A percentile compares a stretch with the other conserved stretches of the same genome.
Conservation (phyloP, 2,329 filamentous ascomycete genomes). For the Colletotrichum sp. region DNA sequence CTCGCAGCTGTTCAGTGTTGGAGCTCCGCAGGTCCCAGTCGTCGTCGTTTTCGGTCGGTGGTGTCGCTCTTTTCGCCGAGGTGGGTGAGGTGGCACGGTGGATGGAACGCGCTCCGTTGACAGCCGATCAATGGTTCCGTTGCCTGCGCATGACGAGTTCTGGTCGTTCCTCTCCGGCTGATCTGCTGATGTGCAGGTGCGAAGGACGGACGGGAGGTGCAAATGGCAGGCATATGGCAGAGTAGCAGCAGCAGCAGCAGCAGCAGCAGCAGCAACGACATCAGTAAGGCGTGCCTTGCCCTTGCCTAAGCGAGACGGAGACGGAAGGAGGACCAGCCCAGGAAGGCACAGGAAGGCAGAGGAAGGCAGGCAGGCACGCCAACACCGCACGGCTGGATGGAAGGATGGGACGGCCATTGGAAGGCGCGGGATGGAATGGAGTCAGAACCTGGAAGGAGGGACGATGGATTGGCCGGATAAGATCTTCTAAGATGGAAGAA, state of each 20-base stretch:
- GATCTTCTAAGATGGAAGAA: background rate
- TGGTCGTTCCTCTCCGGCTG: background rate
- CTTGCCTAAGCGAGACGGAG: background rate
- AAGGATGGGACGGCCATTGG: background rate
- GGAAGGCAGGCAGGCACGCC: background rate
- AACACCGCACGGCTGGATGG: background rate
- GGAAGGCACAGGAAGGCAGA: background rate
- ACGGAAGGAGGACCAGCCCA: background rate
- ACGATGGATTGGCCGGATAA: conserved; percentile 9
- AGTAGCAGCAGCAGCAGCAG: background rate
- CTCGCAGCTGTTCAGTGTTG: background rate
- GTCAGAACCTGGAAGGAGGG: background rate
- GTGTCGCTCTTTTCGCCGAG: background rate
- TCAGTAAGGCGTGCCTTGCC: background rate
- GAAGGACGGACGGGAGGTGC: background rate
- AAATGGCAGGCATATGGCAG: background rate
- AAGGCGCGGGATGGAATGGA: conserved; percentile 7
- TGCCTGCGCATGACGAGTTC: background rate
- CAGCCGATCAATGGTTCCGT: background rate
- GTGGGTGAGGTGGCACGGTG: background rate
- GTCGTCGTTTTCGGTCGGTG: background rate
- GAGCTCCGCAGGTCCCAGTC: background rate
- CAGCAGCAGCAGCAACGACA: background rate
- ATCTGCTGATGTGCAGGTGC: background rate
- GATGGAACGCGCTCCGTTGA: background rate